Evolutionary conservation across 2,329 filamentous ascomycete genomes (phyloP), one percentile per base, ranked within the genome.

Genomic region (Aureobasidium vineae): DNA sequence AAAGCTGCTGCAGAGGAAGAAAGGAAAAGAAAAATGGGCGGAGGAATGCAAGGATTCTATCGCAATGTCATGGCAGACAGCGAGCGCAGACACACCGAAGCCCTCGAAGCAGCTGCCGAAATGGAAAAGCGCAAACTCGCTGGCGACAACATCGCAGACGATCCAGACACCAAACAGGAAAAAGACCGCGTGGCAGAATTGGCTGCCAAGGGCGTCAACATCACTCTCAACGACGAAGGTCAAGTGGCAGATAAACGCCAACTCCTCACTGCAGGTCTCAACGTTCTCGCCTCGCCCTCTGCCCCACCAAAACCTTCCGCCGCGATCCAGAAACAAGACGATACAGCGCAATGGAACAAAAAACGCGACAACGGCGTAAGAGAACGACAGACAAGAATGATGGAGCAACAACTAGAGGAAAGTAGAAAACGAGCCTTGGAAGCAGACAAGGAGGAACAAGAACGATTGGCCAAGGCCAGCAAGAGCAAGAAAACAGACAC

Each of bases 201-300:
- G 63, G 88, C 88, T 64, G 83, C 85, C 45, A 86, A 82, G 70
- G 85, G 84, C 31, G 79, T 81, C 80, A 69, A 87, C 79, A 84
- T 95, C 45, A 84, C 86, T 8, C 78, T 94, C 72, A 94, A 94
- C 72, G 91, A 95, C 68, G 91, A 95, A 45, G 91, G 91, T 0
- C 86, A 93, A 74, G 88, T 95, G 1, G 88, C 91, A 31, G 91
- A 96, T 75, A 94, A 92, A 80, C 83, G 90, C n/a, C 88, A 95
- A 75, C 80, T 95, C 10, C 83, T 96, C 7, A 84, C 81, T 54
- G 89, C 90, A 7, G 91, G 91, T 31, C 82, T 96, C 61, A 96
- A 96, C 72, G 79, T 95, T 21, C 83, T 84, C 59, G 80, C 67
- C 61, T 57, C 49, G 31, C 61, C 49, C 19, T 8, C 47, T 21